Evolutionary conservation across 306 rosid species (phyloP).

Genomic region (Trifolium fragiferum): DNA sequence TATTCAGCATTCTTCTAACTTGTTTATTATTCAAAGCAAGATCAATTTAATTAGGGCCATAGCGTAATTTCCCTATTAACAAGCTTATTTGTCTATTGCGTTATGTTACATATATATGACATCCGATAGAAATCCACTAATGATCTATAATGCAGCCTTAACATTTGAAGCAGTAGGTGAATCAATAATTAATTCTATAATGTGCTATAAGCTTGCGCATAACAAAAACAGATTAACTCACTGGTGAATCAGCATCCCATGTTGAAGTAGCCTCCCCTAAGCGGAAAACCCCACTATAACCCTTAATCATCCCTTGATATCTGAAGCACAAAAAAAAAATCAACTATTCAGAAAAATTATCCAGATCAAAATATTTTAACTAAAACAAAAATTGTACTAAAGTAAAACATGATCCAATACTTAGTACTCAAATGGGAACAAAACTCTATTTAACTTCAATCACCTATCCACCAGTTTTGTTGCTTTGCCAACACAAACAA

Average conservation of each 20-base stretch:
- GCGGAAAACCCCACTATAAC: conserved; percentile 94
- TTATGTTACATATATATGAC: neutral
- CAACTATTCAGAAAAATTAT: conserved; percentile 33
- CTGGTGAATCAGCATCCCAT: conserved; percentile 98
- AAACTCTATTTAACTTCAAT: conserved; percentile 21
- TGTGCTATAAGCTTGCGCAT: neutral
- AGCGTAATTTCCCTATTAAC: neutral
- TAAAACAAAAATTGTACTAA: conserved; percentile 17
- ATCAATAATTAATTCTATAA: neutral
- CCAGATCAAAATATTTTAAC: conserved; percentile 31
- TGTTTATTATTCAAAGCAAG: no score
- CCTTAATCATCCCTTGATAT: conserved; percentile 93
- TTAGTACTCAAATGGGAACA: conserved; percentile 32
- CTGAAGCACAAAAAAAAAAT: conserved; percentile 52
- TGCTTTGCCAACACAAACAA: conserved; percentile 96
- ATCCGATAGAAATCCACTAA: conserved; percentile 9
- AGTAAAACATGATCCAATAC: conserved; percentile 20
- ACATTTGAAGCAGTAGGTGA: neutral
- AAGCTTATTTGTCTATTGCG: neutral
- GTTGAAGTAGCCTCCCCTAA: conserved; percentile 99
- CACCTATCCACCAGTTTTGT: conserved; percentile 87
- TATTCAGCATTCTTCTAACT: no score
- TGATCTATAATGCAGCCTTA: conserved; percentile 20
- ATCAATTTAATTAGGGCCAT: no score
- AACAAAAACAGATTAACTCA: conserved; percentile 51